phyloP scores from a whole-genome alignment of 2,329 filamentous ascomycete species.

The Fusarium veterinarium region DNA sequence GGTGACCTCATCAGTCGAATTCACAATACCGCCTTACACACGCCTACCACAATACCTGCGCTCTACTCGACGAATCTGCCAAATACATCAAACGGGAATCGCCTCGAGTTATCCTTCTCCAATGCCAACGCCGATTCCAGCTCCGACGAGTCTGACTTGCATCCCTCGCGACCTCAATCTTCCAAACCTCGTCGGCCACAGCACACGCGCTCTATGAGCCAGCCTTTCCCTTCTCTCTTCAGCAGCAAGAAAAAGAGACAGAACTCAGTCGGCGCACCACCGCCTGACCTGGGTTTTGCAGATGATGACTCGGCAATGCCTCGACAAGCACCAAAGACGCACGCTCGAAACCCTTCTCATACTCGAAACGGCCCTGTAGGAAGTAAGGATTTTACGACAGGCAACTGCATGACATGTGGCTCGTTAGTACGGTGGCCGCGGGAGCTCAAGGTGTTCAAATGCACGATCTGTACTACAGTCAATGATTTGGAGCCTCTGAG shows the following conservation, averaged over 20 bases:
- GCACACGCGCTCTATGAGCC: constrained; percentile 74
- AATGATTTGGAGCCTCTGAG: constrained; percentile 72
- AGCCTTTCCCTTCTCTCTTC: constrained; percentile 81
- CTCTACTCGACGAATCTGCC: constrained; percentile 25
- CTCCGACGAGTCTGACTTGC: constrained; percentile 58
- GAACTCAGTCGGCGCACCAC: constrained; percentile 50
- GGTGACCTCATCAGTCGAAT: constrained; percentile 52
- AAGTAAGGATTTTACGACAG: constrained; percentile 71
- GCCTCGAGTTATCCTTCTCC: constrained; percentile 45
- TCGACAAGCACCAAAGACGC: constrained; percentile 44
- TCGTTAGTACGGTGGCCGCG: constrained; percentile 83
- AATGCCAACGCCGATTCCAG: constrained; percentile 53
- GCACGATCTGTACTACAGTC: constrained; percentile 84
- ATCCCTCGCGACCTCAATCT: constrained; percentile 42
- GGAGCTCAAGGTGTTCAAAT: constrained; percentile 79
- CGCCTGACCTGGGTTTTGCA: constrained; percentile 47
- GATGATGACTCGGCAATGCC: constrained; percentile 47
- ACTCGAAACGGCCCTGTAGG: constrained; percentile 49
- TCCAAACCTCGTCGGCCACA: constrained; percentile 38
- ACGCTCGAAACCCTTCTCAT: constrained; percentile 38
- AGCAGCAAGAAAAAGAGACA: constrained; percentile 67
- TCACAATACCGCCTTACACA: constrained; percentile 51
- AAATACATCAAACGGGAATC: constrained; percentile 24
- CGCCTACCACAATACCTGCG: constrained; percentile 45
- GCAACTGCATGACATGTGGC: constrained; percentile 88